Evolutionary conservation across 2,329 filamentous ascomycete genomes (phyloP), one percentile per base, ranked within the genome.

Genomic region (Furcasterigmium furcatum): DNA sequence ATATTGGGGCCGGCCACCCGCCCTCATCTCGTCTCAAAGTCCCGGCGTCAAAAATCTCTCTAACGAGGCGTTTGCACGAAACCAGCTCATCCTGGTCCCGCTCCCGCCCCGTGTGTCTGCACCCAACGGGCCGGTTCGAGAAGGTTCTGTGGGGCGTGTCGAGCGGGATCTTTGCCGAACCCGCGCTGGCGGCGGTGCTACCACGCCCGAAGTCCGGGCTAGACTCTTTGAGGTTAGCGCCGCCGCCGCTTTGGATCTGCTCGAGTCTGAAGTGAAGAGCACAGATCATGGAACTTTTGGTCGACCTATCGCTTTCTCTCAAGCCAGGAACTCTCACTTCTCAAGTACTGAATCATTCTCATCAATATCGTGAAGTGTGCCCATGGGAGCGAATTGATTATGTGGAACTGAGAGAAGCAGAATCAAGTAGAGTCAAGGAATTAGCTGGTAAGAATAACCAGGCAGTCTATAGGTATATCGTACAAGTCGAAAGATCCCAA

Each of bases 111-210:
- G 34, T 36, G 5, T 36, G 40, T 32, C 35, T 44, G 40, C 51
- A 43, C 46, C 49, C 51, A 47, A 43, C 51, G 30, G 51, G 38
- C 47, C 46, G 56, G 57, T 71, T 71, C 68, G 69, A 68, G 68
- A 71, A 71, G 64, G 55, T 71, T 71, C 68, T 64, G 66, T 71
- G 68, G 67, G 63, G 56, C 59, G 24, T 9, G 16, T n/a, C 19
- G 25, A 14, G n/a, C 24, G 29, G 10, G 41, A 6, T 24, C 20
- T 18, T 9, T 13, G 18, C 27, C 16, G 16, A 22, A 14, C 35
- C 18, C 22, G 16, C 34, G n/a, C n/a, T n/a, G n/a, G n/a, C n/a
- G n/a, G n/a, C n/a, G 24, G 24, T 27, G 24, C 24, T 27, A 12
- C 24, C 24, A 27, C 24, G 24, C 24, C 24, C 22, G 21, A 41